Base-by-base conservation (phyloP, 768 basidiomycete species). In the Boletus coccyginus region DNA sequence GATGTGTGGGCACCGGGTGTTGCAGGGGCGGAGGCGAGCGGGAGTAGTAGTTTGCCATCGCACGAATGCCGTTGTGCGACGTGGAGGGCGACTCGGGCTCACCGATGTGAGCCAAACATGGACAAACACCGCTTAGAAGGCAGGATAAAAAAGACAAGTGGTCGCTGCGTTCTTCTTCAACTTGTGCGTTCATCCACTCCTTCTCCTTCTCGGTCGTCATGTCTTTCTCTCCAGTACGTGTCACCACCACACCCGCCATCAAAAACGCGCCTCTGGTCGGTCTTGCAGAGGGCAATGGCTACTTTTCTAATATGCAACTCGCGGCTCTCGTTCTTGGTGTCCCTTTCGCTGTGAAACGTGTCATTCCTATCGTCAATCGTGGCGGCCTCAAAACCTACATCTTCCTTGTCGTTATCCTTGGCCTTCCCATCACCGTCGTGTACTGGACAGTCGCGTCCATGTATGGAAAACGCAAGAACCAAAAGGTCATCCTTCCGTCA, bases 401-500 rank as follows among this genome's bases (percentile, higher is more conserved):
- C 53, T 87, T 96, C 77, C 75, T 98, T 40, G 74, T 91, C 54
- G 56, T 88, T 51, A 45, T 98, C 49, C 80, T 87, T 39, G 92
- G 89, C 36, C 45, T 89, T 0, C 97, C 94, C 16, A 78, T 87
- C 47, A 82, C 92, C 8, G 67, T 97, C 40, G 86, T 77, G 1
- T 99, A 99, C 79, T 99, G 97, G 97, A 81, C 85, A 0, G 57
- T 94, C 63, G 87, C 90, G 75, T 93, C 90, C 69, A 84, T 78
- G 64, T 90, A 90, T 62, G 94, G 95, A 31, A 66, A 77, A 11
- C 81, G 92, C 66, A 86, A 81, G 72, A 93, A 95, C 74, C 87
- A 91, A 61, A 94, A 94, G 77, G 86, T 94, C 65, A 67, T 75
- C 29, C 76, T 98, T 24, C 95, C 97, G 4, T 87, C 87, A 57